Percentiles rank a stretch among this genome's conserved stretches.
phyloP scores from a whole-genome alignment of 768 basidiomycete species.

The Lentinula raphanica region DNA sequence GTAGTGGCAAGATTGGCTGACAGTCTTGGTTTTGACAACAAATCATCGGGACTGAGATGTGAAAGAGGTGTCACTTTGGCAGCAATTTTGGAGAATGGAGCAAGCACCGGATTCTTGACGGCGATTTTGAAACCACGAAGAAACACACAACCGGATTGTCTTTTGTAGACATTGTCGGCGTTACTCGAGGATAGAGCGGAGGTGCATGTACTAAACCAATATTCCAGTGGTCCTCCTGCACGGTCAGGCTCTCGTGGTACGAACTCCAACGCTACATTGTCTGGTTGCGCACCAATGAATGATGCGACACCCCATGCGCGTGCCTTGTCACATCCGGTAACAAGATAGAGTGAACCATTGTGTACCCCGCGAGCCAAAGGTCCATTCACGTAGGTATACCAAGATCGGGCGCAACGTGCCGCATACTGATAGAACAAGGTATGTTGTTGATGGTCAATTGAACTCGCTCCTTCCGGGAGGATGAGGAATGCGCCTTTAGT shows the following conservation, averaged over 20 bases:
- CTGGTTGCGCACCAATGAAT: constrained; percentile 3
- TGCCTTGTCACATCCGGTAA: constrained; percentile 24
- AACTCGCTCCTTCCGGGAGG: constrained; percentile 27
- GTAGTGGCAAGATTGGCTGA: background rate
- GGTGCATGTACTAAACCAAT: background rate
- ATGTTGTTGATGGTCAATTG: constrained; percentile 21
- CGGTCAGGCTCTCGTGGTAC: background rate
- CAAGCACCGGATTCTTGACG: background rate
- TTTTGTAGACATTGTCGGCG: background rate
- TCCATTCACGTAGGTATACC: constrained; percentile 26
- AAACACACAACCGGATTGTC: background rate
- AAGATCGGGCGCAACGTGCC: constrained; percentile 18
- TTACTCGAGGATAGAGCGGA: background rate
- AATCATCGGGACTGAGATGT: background rate
- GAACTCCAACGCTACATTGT: background rate
- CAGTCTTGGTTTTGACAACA: background rate
- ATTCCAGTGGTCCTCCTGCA: background rate
- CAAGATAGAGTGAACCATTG: constrained; percentile 27
- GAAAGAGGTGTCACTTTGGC: background rate
- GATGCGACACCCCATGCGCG: constrained; percentile 24
- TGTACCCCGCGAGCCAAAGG: constrained; percentile 16
- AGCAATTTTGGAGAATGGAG: background rate
- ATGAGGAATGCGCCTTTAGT: constrained; percentile 27
- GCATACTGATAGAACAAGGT: constrained; percentile 22
- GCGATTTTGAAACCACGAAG: constrained; percentile 2